These are phyloP conservation scores for Saturnispora silvae DNA, from an alignment of 805 yeast genomes.

Conservation along the genomic window DNA sequence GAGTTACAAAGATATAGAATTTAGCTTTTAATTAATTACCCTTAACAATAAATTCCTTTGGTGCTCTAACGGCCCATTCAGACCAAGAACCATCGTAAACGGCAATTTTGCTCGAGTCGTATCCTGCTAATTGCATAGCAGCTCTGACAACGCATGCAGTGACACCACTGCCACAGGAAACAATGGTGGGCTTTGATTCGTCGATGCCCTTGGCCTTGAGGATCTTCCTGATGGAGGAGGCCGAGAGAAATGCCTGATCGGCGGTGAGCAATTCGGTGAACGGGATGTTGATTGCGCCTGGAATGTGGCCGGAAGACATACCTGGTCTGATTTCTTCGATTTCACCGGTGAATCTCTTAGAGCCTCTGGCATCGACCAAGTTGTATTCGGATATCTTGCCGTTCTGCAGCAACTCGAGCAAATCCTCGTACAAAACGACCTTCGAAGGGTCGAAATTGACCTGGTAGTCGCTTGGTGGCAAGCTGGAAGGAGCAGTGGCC, in stretches of 20 bases:
- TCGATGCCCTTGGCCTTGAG: slow-evolving; percentile 34
- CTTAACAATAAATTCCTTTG: slow-evolving; percentile 40
- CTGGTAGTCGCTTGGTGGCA: slow-evolving; percentile 24
- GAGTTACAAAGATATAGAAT: slow-evolving; percentile 8
- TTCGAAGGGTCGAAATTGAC: slow-evolving; percentile 33
- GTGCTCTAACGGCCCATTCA: slow-evolving; percentile 77
- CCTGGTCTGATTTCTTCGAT: slow-evolving; percentile 89
- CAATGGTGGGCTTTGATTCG: slow-evolving; percentile 55
- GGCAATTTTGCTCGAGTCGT: slow-evolving; percentile 34
- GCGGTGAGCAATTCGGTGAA: slow-evolving; percentile 49
- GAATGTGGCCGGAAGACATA: slow-evolving; percentile 80
- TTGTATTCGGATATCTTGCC: slow-evolving; percentile 37
- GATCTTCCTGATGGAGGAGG: slow-evolving; percentile 34
- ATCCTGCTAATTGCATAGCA: slow-evolving; percentile 53
- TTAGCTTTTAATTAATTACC: slow-evolving; percentile 15
- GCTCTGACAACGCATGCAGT: slow-evolving; percentile 81
- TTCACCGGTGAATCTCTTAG: slow-evolving; percentile 63
- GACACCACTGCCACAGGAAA: slow-evolving; percentile 95
- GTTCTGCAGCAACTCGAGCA: slow-evolving; percentile 44
- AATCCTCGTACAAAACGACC: slow-evolving; percentile 58
- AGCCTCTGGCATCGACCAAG: slow-evolving; percentile 74
- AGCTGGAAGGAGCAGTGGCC: slow-evolving; percentile 18
- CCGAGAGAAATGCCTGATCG: slow-evolving; percentile 37
- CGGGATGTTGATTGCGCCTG: slow-evolving; percentile 71
- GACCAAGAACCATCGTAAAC: slow-evolving; percentile 87